Evolutionary conservation across 306 rosid species (phyloP), one percentile per base, ranked within the genome.

Genomic region (Ormosia emarginata): DNA sequence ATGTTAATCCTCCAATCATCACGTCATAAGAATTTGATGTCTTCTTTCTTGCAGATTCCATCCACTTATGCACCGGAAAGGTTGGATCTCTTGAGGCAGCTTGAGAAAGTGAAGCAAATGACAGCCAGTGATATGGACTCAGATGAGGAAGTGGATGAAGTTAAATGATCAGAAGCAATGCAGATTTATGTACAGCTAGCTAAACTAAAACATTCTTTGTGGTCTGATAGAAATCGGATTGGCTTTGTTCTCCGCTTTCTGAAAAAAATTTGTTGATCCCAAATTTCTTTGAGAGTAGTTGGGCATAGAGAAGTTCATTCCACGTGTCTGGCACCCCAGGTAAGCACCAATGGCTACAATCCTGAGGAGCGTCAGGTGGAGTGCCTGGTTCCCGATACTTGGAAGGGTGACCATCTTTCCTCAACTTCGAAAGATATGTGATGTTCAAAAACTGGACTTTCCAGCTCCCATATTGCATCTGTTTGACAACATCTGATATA

Each of bases 311-410:
- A 83, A 92, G 88, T 78, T 91, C 87, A 73, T 96, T 96, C 99
- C 99, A 92, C 44, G 97, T 93, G 90, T 93, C 99, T 18, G 99
- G 99, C 77, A 96, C 89, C 81, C 99, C 98, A 14, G 98, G 98
- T 71, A 93, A 88, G 85, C 99, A 96, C 99, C 98, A 93, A 75
- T 96, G 99, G 90, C 97, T 96, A 64, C 98, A 93, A 83, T 96
- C 97, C 76, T 96, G 94, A n/a, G 98, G 97, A 73, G 98, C 93
- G 1, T 62, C 77, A 17, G 85, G 77, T 8, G 97, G 95, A 49
- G 94, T 92, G 34, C 93, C 94, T 10, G 92, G 93, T 85, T 91
- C 99, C 53, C 97, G 84, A 71, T 89, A 85, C 85, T 89, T 92
- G 36, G 98, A 93, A 85, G 98, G 99, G 90, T 96, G 99, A 12